Evolutionary conservation across 2,329 filamentous ascomycete genomes (phyloP), one percentile per base, ranked within the genome.

Genomic region (Hortaea werneckii): DNA sequence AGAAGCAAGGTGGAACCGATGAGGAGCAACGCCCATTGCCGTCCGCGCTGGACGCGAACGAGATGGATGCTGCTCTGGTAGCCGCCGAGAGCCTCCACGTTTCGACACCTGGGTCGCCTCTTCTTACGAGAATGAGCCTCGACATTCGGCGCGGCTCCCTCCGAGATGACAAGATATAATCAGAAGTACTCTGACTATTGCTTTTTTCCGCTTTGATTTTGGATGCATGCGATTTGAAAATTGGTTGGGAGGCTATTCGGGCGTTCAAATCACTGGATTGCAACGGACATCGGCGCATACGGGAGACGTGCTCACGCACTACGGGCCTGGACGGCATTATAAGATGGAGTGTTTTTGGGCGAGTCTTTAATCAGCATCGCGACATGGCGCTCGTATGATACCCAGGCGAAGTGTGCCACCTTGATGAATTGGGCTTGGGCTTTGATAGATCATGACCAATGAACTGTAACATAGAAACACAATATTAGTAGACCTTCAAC

Each of bases 71-170:
- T 6, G 44, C 48, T 13, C 44, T 48, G 12, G 44, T 46, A 9
- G 40, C 54, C 10, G 55, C 48, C 29, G 58, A 60, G 40, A 52
- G 48, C 42, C 49, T 54, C 20, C 50, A 55, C 12, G 50, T 54
- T 40, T 48, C 50, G 40, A 54, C 44, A 30, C 58, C 58, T n/a
- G 51, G 43, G 38, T 60, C 58, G n/a, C 58, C 58, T 6, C 48
- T 60, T 13, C 49, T 59, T 26, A 54, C 51, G 11, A 42, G 57
- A 20, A 50, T 50, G 48, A 47, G 44, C 35, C 32, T 50, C 27
- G 48, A 50, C 30, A 42, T 42, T 13, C 37, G 44, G 10, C 48
- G 48, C n/a, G 44, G 37, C 37, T 26, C 45, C 11, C 41, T 44
- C 28, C 48, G 48, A 26, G 44, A 44, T 20, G 44, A 44, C 48